Base-by-base conservation (phyloP, 2,329 filamentous ascomycete genomes). In the Diplodia sapinea region DNA sequence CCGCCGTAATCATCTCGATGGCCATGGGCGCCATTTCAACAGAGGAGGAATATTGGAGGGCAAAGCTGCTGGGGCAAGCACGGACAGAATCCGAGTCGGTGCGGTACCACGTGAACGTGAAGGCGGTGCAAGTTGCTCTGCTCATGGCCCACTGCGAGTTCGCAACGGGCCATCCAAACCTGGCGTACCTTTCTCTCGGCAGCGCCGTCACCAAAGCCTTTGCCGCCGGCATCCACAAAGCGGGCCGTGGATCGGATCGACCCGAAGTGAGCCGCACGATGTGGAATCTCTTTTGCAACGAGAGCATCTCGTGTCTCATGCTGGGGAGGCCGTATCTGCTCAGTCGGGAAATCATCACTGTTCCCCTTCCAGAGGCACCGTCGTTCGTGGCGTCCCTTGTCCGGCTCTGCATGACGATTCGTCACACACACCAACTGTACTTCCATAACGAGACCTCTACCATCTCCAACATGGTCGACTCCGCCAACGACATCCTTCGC, bases 131-230 rank as follows among this genome's bases (percentile, higher is more conserved):
- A 38, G 9, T 54, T 4, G 9, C 49, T 20, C 9, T 54, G 11
- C 56, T 67, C 20, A 38, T 62, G 40, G 64, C 64, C 13, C 64
- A 66, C n/a, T 66, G 40, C n/a, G 64, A 66, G 7, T 66, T 66
- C 13, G 31, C 31, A 13, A 52, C 38, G 4, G 64, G 64, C 6
- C 26, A 57, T 12, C 52, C 64, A 1, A 66, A 66, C 13, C 20
- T 55, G 6, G 23, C 64, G 12, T 57, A 66, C 40, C 33, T 66
- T 13, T 36, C 15, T 9, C 64, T 57, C 23, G 64, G 64, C 29
- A 59, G 4, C 26, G 54, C 64, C 5, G 38, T 66, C 3, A 33
- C 38, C 11, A 66, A 66, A 26, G 51, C 64, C 17, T 15, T 59
- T 1, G 64, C 64, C 6, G 38, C 52, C 2, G 64, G 64, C 2